Percentiles rank a stretch among this genome's conserved stretches.
These are phyloP conservation scores for Euptelea pleiosperma DNA, from an alignment of 164 flowering plant species.

Conservation along the genomic window DNA sequence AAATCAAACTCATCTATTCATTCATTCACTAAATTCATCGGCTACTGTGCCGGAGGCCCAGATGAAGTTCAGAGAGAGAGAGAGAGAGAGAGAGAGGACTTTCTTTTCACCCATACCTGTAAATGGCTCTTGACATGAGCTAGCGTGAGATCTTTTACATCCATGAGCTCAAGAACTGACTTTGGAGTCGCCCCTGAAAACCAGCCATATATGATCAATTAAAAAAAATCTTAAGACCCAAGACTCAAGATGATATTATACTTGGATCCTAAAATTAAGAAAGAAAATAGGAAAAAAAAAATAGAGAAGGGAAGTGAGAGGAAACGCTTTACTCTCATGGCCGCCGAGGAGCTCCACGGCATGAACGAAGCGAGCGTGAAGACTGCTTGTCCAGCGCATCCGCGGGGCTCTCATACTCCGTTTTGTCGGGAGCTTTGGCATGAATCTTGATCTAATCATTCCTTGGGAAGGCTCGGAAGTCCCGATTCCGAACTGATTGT, in stretches of 20 bases:
- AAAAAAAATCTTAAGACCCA: background rate
- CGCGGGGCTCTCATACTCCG: constrained; percentile 69
- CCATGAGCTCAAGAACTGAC: constrained; percentile 82
- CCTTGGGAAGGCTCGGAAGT: constrained; percentile 28
- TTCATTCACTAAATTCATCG: constrained; percentile 35
- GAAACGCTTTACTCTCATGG: constrained; percentile 56
- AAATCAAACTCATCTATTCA: constrained; percentile 19
- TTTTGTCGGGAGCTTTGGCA: constrained; percentile 47
- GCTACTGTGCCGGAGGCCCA: constrained; percentile 35
- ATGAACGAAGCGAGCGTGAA: constrained; percentile 66
- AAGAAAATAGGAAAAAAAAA: background rate
- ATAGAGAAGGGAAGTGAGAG: background rate
- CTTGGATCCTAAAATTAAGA: background rate
- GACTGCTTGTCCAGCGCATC: constrained; percentile 74
- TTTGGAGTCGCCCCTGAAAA: constrained; percentile 70
- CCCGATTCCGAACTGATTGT: constrained; percentile 30
- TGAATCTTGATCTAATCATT: constrained; percentile 49
- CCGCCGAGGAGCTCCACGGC: constrained; percentile 81
- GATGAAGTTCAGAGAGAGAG: constrained; percentile 1
- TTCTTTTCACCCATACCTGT: constrained; percentile 39
- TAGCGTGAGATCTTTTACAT: constrained; percentile 71
- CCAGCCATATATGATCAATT: constrained; percentile 2
- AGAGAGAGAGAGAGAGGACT: background rate
- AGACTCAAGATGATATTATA: background rate
- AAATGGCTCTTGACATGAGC: constrained; percentile 82